Evolutionary conservation across 2,329 filamentous ascomycete species (phyloP).

Genomic region (Neofusicoccum kwambonambiense): DNA sequence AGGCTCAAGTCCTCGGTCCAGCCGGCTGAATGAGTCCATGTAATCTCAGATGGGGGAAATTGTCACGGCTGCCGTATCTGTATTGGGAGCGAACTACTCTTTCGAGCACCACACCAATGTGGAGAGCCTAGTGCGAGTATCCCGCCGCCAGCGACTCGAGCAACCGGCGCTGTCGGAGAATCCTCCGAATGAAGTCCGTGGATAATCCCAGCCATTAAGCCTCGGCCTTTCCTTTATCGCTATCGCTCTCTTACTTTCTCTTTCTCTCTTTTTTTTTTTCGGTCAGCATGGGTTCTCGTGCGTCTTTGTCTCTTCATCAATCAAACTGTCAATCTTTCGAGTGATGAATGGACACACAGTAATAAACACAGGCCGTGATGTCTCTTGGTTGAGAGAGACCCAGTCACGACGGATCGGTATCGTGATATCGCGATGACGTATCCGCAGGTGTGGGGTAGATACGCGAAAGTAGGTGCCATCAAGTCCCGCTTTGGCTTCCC

Average conservation of each 20-base stretch:
- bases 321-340: too few relatives aligned
- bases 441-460: background rate
- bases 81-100: background rate
- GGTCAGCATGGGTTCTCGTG: too few relatives aligned
- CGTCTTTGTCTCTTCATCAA: too few relatives aligned
- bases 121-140: background rate
- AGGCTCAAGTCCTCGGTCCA: background rate
- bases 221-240: background rate
- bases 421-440: background rate
- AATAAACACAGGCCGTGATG: too few relatives aligned
- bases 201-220: background rate
- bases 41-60: background rate
- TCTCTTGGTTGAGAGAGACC: too few relatives aligned
- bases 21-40: background rate
- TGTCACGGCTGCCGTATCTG: background rate
- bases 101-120: background rate
- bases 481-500: background rate
- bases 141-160: background rate
- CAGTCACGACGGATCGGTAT: background rate
- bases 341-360: too few relatives aligned
- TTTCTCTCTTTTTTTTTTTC: background rate
- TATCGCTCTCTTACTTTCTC: too few relatives aligned
- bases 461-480: background rate
- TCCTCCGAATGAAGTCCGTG: background rate
- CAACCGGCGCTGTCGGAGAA: background rate